These are phyloP conservation scores for Metschnikowia amazonensis DNA, from an alignment of 805 yeast genomes.

Conservation along the genomic window DNA sequence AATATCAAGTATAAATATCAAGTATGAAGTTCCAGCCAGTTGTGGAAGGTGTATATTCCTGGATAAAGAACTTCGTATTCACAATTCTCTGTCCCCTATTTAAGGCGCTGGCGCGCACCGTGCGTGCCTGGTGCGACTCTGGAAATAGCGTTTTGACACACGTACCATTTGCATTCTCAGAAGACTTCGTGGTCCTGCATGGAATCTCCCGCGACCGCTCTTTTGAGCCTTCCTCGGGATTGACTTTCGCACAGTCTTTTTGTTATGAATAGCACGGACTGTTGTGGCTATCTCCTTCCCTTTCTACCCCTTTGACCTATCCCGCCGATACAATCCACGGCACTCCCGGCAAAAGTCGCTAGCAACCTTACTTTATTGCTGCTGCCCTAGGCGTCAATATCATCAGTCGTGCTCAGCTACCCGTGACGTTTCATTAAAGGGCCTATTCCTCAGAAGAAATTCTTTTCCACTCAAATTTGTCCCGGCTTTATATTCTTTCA, in stretches of 20 bases:
- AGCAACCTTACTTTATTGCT: background rate
- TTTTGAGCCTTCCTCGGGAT: conserved; percentile 5
- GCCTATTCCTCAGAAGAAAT: background rate
- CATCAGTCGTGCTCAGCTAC: background rate
- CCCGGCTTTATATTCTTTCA: background rate
- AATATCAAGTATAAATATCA: no score
- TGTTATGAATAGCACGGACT: conserved; percentile 6
- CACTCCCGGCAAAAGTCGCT: background rate
- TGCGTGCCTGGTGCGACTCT: background rate
- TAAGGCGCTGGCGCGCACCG: background rate
- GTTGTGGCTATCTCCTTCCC: background rate
- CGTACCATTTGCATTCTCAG: background rate
- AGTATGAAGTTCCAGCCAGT: no score
- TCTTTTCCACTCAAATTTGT: background rate
- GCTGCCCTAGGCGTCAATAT: background rate
- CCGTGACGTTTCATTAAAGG: background rate
- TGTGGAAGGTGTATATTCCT: no score
- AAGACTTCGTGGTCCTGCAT: conserved; percentile 1
- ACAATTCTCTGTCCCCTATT: background rate
- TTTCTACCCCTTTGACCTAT: background rate
- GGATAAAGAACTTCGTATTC: background rate
- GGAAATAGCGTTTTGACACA: conserved; percentile 3
- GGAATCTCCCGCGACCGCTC: background rate
- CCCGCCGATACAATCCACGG: background rate
- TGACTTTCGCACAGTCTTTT: conserved; percentile 5